Conservation (phyloP, 1,139 yeast species). For the Debaryomyces singareniensis region DNA sequence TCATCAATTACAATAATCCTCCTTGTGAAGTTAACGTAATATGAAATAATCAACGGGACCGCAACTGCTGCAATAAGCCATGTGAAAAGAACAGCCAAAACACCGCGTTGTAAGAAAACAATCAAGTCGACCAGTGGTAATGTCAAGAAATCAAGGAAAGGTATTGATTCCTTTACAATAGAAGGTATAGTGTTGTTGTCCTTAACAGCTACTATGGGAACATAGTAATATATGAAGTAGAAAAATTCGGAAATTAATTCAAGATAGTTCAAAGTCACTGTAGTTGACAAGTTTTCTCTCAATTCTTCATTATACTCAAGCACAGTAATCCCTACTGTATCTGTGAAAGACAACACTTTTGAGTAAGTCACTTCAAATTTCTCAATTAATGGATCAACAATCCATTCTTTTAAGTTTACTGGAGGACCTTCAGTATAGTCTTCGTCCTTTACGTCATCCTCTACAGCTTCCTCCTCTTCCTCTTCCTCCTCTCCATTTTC, state of each 20-base stretch:
- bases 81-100: constrained; percentile 25
- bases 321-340: constrained; percentile 33
- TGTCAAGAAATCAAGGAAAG: constrained; percentile 18
- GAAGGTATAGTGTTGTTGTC: constrained; percentile 35
- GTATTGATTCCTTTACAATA: constrained; percentile 27
- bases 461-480: constrained; percentile 17
- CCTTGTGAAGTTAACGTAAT: constrained; percentile 49
- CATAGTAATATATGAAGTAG: constrained; percentile 28
- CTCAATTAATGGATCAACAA: constrained; percentile 34
- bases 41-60: constrained; percentile 42
- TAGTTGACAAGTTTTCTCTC: constrained; percentile 44
- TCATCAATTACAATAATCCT: constrained; percentile 32
- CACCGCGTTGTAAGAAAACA: constrained; percentile 22
- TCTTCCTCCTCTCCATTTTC: constrained; percentile 17
- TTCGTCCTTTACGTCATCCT: constrained; percentile 21
- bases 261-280: constrained; percentile 40
- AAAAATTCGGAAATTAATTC: constrained; percentile 34
- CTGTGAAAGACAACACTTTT: constrained; percentile 30
- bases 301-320: constrained; percentile 37
- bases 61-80: constrained; percentile 39
- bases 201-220: constrained; percentile 33
- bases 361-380: constrained; percentile 21
- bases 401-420: constrained; percentile 30
- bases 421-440: constrained; percentile 37
- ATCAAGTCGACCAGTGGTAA: constrained; percentile 31